A percentile compares a stretch with the other conserved stretches of the same genome.
These are phyloP conservation scores for Podila epicladia DNA, from an alignment of 192 early-diverging fungal genomes.

Conservation along the genomic window DNA sequence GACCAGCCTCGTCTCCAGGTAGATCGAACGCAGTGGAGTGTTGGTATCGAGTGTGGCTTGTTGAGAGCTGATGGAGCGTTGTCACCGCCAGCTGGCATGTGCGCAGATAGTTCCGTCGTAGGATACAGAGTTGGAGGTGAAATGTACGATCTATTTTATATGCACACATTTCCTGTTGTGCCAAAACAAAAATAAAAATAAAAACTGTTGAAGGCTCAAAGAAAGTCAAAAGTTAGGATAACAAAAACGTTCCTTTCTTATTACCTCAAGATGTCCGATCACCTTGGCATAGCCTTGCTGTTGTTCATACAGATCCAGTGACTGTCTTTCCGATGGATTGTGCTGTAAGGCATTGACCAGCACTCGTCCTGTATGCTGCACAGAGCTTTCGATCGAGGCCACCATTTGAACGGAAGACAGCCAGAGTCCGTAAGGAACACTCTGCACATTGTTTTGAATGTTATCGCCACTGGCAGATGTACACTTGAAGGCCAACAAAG, in stretches of 20 bases:
- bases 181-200: background rate
- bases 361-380: constrained; percentile 3
- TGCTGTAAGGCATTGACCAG: background rate
- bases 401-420: constrained; percentile 16
- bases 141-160: constrained; percentile 32
- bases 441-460: constrained; percentile 13
- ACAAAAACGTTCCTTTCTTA: background rate
- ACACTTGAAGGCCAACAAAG: constrained; percentile 12
- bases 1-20: constrained; percentile 11
- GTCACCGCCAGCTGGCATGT: constrained; percentile 20
- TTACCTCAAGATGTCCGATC: constrained; percentile 30
- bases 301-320: constrained; percentile 27
- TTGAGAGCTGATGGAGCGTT: constrained; percentile 18
- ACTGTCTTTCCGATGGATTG: background rate
- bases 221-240: background rate
- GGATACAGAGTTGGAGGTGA: constrained; percentile 15
- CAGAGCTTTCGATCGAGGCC: constrained; percentile 27
- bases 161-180: constrained; percentile 24
- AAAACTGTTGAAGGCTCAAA: background rate
- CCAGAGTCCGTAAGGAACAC: constrained; percentile 26
- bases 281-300: constrained; percentile 38
- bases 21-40: background rate
- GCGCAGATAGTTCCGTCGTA: constrained; percentile 26
- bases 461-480: background rate
- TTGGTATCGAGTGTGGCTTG: background rate